phyloP scores from a whole-genome alignment of 176 grass and related monocot genomes.

The Bothriochloa decipiens region DNA sequence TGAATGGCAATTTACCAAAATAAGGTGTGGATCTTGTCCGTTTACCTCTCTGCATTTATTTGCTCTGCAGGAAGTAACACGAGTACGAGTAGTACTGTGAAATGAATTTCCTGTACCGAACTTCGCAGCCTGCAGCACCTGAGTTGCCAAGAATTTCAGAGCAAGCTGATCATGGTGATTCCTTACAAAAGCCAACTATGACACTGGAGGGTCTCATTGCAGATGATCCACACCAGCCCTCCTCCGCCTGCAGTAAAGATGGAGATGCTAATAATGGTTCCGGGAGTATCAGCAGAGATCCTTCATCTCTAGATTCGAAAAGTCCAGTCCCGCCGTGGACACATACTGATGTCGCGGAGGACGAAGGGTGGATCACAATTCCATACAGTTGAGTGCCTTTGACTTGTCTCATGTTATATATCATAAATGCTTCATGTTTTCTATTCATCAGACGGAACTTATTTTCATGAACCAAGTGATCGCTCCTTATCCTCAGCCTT shows the following conservation, averaged over 20 bases:
- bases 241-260: conserved; percentile 18
- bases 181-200: conserved; percentile 28
- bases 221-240: conserved; percentile 45
- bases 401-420: neutral
- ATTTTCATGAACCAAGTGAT: neutral
- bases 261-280: conserved; percentile 17
- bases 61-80: conserved; percentile 26
- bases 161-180: conserved; percentile 17
- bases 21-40: neutral
- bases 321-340: conserved; percentile 32
- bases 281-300: conserved; percentile 7
- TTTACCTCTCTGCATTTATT: neutral
- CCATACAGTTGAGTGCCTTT: conserved; percentile 53
- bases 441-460: neutral
- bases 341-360: conserved; percentile 60
- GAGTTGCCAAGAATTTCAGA: conserved; percentile 51
- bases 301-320: conserved; percentile 17
- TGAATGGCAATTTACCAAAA: neutral
- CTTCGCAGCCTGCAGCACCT: conserved; percentile 36
- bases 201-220: conserved; percentile 71
- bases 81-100: neutral
- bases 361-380: conserved; percentile 74
- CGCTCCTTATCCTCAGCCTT: neutral
- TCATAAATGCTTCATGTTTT: neutral
- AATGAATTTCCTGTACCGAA: conserved; percentile 80